phyloP scores from a whole-genome alignment of 257 asterid genomes.

The Anisodus acutangulus region DNA sequence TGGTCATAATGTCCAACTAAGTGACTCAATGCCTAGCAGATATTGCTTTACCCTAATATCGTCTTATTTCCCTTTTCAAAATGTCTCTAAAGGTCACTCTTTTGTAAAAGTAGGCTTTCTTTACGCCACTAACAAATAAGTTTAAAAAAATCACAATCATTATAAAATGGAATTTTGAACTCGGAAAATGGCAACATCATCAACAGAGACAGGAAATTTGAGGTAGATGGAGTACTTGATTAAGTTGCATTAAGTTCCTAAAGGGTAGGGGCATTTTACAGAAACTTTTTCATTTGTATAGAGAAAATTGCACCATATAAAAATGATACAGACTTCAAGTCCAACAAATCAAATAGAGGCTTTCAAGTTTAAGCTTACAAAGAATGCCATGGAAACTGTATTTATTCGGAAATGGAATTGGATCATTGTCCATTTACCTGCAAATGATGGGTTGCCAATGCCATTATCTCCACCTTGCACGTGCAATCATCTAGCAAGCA shows the following conservation, averaged over 20 bases:
- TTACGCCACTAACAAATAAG: background rate
- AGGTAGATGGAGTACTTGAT: background rate
- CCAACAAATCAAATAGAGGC: background rate
- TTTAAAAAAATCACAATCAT: background rate
- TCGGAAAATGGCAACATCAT: background rate
- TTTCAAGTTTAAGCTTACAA: conserved; percentile 8
- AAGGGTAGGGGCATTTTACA: background rate
- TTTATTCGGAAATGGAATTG: too few relatives aligned
- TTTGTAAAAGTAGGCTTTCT: background rate
- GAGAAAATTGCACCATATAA: background rate
- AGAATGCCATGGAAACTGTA: background rate
- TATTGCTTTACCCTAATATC: background rate
- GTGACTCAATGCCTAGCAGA: background rate
- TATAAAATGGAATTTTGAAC: background rate
- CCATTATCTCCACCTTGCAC: conserved; percentile 56
- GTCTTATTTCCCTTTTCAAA: background rate
- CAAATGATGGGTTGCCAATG: conserved; percentile 54
- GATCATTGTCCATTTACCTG: conserved; percentile 47
- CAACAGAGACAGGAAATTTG: conserved; percentile 13
- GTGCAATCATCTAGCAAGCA: conserved; percentile 39
- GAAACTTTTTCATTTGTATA: background rate
- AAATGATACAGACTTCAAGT: background rate
- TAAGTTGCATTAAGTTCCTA: background rate
- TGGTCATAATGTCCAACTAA: background rate
- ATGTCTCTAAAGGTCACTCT: background rate